Percentiles rank a stretch among this genome's conserved stretches.
Evolutionary conservation across 2,329 filamentous ascomycete species (phyloP).

Genomic region (Karstenula rhodostoma): DNA sequence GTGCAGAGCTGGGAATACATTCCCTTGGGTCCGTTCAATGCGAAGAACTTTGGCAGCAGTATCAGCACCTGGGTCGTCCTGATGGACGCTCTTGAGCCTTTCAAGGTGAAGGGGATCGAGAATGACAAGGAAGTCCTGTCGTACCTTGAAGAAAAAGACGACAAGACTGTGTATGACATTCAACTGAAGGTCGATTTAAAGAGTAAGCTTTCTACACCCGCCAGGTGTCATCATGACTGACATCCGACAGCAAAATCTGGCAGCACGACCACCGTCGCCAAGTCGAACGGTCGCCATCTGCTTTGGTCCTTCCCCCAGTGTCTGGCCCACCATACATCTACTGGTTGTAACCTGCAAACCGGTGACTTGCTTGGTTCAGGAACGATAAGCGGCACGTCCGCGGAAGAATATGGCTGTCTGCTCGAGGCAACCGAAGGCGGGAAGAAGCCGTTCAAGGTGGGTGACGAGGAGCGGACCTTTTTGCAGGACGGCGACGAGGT

Average conservation of each 20-base stretch:
- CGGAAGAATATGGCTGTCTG: slow-evolving; percentile 70
- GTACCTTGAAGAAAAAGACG: slow-evolving; percentile 70
- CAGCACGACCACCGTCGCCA: slow-evolving; percentile 64
- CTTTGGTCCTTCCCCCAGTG: slow-evolving; percentile 87
- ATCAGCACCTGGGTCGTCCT: slow-evolving; percentile 83
- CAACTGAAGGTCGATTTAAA: slow-evolving; percentile 71
- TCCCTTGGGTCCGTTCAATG: slow-evolving; percentile 81
- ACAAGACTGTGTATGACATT: slow-evolving; percentile 72
- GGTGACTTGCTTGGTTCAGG: slow-evolving; percentile 81
- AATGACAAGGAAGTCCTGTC: slow-evolving; percentile 65
- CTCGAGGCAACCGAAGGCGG: slow-evolving; percentile 77
- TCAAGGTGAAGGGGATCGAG: slow-evolving; percentile 63
- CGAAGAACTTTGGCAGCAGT: slow-evolving; percentile 82
- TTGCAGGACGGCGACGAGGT: slow-evolving; percentile 78
- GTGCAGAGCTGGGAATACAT: slow-evolving; percentile 87
- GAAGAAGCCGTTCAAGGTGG: slow-evolving; percentile 68
- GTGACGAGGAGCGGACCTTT: slow-evolving; percentile 72
- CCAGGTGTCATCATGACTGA: slow-evolving; percentile 22
- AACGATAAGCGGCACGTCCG: slow-evolving; percentile 73
- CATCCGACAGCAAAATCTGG: slow-evolving; percentile 52
- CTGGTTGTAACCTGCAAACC: slow-evolving; percentile 75
- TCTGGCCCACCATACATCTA: slow-evolving; percentile 80
- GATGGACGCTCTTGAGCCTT: slow-evolving; percentile 77
- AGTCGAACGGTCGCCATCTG: slow-evolving; percentile 71
- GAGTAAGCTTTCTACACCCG: slow-evolving; percentile 43